These are phyloP conservation scores for Neurospora sp. DNA, from an alignment of 2,329 filamentous ascomycete species.

Conservation along the genomic window DNA sequence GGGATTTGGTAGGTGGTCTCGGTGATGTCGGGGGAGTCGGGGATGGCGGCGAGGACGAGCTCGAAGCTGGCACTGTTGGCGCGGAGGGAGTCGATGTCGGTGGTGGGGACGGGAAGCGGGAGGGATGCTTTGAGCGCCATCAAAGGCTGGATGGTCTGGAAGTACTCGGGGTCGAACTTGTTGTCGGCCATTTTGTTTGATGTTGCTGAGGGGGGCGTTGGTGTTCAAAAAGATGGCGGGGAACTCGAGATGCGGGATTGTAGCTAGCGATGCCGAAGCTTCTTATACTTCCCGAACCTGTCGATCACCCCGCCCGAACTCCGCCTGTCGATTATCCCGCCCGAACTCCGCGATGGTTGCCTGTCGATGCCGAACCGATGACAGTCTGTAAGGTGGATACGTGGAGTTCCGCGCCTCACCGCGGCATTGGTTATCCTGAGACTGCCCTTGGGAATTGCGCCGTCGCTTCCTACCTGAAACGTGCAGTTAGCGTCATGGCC, in stretches of 20 bases:
- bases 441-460: background rate
- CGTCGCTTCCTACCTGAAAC: background rate
- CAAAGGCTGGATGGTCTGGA: conserved; percentile 5
- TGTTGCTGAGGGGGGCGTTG: background rate
- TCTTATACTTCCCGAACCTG: background rate
- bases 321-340: background rate
- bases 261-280: background rate
- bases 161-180: conserved; percentile 11
- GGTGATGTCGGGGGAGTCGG: background rate
- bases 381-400: background rate
- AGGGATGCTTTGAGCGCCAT: background rate
- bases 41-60: background rate
- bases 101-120: background rate
- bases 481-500: background rate
- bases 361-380: background rate
- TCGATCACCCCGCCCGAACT: background rate
- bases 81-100: conserved; percentile 2
- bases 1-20: conserved; percentile 5
- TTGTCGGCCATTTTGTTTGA: conserved; percentile 1
- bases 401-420: background rate
- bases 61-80: conserved; percentile 1
- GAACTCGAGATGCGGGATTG: background rate
- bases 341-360: background rate
- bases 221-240: background rate
- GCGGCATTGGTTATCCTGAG: background rate